phyloP scores from a whole-genome alignment of 208 protist species.

The Histomonas meleagridis region DNA sequence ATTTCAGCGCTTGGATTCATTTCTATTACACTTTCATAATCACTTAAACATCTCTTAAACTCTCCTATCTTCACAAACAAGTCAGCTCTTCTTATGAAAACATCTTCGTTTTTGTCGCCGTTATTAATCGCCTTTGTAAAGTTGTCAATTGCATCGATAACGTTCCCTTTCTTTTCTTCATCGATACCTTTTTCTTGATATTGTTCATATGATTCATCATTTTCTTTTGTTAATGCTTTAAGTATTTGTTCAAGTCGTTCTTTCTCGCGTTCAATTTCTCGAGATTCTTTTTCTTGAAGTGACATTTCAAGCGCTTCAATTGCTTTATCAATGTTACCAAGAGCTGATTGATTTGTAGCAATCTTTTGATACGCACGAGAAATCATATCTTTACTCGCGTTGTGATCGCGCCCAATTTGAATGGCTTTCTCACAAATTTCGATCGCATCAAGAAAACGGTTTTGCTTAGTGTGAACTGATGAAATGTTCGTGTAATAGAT shows the following conservation, averaged over 20 bases:
- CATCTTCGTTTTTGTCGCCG: not conserved
- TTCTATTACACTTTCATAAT: conserved; percentile 36
- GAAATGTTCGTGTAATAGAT: conserved; percentile 29
- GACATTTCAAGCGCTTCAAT: not conserved
- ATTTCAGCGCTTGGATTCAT: conserved; percentile 37
- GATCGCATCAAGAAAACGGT: not conserved
- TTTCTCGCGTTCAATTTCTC: not conserved
- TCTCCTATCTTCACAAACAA: conserved; percentile 37
- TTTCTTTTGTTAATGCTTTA: not conserved
- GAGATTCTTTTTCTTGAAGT: conserved; percentile 3
- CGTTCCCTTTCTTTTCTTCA: not conserved
- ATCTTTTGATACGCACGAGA: not conserved
- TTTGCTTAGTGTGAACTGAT: not conserved
- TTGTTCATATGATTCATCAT: conserved; percentile 8
- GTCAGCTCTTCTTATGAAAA: conserved; percentile 38
- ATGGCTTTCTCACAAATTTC: not conserved
- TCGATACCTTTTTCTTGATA: conserved; percentile 18
- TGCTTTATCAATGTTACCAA: not conserved
- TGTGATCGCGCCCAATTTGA: not conserved
- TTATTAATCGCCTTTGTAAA: conserved; percentile 38
- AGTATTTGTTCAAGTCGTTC: not conserved
- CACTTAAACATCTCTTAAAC: not conserved
- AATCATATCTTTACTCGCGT: not conserved
- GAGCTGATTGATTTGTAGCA: not conserved
- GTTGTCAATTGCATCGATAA: conserved; percentile 12